Evolutionary conservation across 306 rosid genomes (phyloP).

Genomic region (Trifolium dubium): DNA sequence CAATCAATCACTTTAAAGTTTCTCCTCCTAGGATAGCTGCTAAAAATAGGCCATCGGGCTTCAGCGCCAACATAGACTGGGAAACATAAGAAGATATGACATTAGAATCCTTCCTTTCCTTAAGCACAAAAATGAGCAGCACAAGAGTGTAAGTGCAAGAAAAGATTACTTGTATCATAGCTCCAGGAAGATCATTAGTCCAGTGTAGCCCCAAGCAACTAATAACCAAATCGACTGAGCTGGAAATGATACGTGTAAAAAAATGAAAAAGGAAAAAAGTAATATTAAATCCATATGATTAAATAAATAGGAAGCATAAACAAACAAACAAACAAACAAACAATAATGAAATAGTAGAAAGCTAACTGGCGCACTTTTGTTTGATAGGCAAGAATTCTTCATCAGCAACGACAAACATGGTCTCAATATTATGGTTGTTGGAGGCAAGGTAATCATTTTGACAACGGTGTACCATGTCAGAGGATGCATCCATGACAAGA

Average conservation of each 20-base stretch:
- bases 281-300: not conserved
- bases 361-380: constrained; percentile 62
- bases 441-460: constrained; percentile 49
- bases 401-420: constrained; percentile 74
- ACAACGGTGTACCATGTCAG: constrained; percentile 77
- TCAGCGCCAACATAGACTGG: constrained; percentile 92
- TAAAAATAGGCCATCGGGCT: constrained; percentile 95
- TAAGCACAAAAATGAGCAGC: no score
- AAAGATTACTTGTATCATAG: constrained; percentile 83
- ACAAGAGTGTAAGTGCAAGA: no score
- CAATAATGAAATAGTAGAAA: not conserved
- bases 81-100: constrained; percentile 18
- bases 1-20: constrained; percentile 67
- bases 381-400: constrained; percentile 88
- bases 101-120: not conserved
- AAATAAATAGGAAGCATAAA: constrained; percentile 14
- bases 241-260: constrained; percentile 47
- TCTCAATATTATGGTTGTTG: constrained; percentile 50
- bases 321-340: not conserved
- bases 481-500: constrained; percentile 81
- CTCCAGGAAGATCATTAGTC: constrained; percentile 99
- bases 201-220: constrained; percentile 97
- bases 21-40: constrained; percentile 96
- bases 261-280: constrained; percentile 29
- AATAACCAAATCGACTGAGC: constrained; percentile 86